Evolutionary conservation across 345 rosid genomes (phyloP), one percentile per base, ranked within the genome.

Genomic region (Camelina laxa): DNA sequence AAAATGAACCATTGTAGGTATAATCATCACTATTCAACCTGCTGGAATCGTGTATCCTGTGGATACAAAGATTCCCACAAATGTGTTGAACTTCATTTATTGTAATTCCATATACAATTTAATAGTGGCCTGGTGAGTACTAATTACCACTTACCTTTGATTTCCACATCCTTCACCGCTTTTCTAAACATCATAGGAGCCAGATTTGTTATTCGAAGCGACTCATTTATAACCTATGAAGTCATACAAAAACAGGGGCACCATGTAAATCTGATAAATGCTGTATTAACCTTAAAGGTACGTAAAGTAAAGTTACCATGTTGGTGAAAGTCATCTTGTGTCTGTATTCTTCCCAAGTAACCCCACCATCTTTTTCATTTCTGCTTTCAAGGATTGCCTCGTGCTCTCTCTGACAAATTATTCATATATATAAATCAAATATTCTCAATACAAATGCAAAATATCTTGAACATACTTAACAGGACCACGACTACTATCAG

Each of bases 31-130:
- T 8, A 64, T 50, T 87, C 88, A 85, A 13, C 82, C 85, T 22
- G 70, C 71, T 67, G 87, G 87, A 42, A 85, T 81, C 14, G 76
- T 80, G 53, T 80, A 83, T 77, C 84, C 89, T 83, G 75, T 31
- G 17, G 44, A 2, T 31, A 31, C 1, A 31, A 31, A 31, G 35
- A 31, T 31, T 47, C 2, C 9, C 36, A 41, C 38, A 44, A 60
- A 19, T 24, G 7, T 9, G 21, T 49, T 19, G n/a, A 31, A 20
- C 11, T 11, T 7, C 10, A 24, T 47, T 20, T 45, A 24, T 14
- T 15, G 44, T 9, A 0, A 4, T 6, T 6, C 6, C 9, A 17
- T 8, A n/a, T 15, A 19, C 1, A 27, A 65, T 16, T n/a, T 30
- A 14, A 3, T 19, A 14, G 5, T 24, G 4, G 10, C 17, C 6